Evolutionary conservation across 2,329 filamentous ascomycete species (phyloP).

Genomic region (Xylariaceae sp.): DNA sequence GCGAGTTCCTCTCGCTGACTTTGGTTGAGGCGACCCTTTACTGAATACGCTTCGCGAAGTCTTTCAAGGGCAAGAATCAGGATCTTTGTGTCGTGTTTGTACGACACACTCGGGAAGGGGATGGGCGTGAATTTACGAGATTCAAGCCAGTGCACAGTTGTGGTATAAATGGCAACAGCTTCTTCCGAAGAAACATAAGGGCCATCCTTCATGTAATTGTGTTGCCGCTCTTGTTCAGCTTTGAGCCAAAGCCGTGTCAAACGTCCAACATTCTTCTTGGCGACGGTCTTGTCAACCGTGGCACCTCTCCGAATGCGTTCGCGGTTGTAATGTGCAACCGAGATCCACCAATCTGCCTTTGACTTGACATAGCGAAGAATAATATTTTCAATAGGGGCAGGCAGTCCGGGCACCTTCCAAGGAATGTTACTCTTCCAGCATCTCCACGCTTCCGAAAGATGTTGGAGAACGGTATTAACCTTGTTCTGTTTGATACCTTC

Average conservation of each 20-base stretch:
- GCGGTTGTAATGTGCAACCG: constrained; percentile 97
- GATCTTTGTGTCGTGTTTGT: constrained; percentile 99
- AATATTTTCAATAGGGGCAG: constrained; percentile 97
- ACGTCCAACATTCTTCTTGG: constrained; percentile 97
- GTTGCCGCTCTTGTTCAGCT: constrained; percentile 96
- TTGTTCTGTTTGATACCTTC: constrained; percentile 99
- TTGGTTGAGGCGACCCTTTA: constrained; percentile 95
- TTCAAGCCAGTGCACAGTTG: constrained; percentile 98
- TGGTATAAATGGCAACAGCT: constrained; percentile 98
- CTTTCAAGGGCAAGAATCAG: constrained; percentile 93
- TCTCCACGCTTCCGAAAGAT: constrained; percentile 97
- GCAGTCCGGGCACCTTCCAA: constrained; percentile 97
- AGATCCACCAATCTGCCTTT: constrained; percentile 99
- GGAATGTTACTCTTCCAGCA: constrained; percentile 99
- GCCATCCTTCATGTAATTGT: constrained; percentile 99
- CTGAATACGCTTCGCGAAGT: constrained; percentile 93
- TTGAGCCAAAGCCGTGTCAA: constrained; percentile 96
- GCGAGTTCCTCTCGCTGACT: constrained; percentile 97
- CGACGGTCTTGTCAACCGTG: constrained; percentile 98
- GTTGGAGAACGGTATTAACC: constrained; percentile 95
- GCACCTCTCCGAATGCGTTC: constrained; percentile 96
- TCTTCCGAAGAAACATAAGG: constrained; percentile 98
- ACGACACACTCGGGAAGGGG: constrained; percentile 97
- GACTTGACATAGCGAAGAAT: constrained; percentile 98
- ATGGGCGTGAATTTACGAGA: constrained; percentile 98